Evolutionary conservation across 2,329 filamentous ascomycete species (phyloP), one percentile per base, ranked within the genome.

Genomic region (Diaporthe destruens): DNA sequence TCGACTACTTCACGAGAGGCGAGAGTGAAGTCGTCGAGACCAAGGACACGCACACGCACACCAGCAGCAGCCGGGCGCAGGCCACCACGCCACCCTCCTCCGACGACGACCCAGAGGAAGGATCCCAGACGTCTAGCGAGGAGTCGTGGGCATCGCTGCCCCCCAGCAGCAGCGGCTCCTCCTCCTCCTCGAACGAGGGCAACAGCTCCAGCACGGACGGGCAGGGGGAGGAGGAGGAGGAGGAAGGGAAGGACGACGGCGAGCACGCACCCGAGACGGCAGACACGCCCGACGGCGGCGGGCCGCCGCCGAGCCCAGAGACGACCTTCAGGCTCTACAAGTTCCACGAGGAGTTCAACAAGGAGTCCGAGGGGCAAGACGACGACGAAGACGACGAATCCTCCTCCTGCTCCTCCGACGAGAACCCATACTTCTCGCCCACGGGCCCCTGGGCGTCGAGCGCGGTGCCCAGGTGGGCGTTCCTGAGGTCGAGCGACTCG

Each of bases 401-500:
- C n/a, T n/a, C n/a, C n/a, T n/a, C n/a, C n/a, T n/a, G n/a, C n/a
- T n/a, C n/a, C n/a, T n/a, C n/a, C n/a, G 42, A 66, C 9, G 53
- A 36, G 16, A 63, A 72, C 44, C 2, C 8, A 20, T 16, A 16
- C 14, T 61, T 20, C 47, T 12, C 18, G 9, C 11, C 29, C 2
- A 11, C 18, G 9, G 61, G 34, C 47, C 49, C 47, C 12, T 61
- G 69, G 49, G 49, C 55, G 25, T 61, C 63, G 56, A 69, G 61
- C 16, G 67, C 70, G 2, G 54, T 74, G 32, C 63, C 63, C 18
- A 57, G 32, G 29, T 74, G 72, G 72, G 34, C 49, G 18, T 73
- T 57, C 23, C 49, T 74, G 3, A 63, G 42, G 53, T 68, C 72
- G n/a, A 73, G 72, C 29, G 49, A 71, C n/a, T 71, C 72, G 20